A percentile compares a stretch with the other conserved stretches of the same genome.
These are phyloP conservation scores for Phytophthora multivora DNA, from an alignment of 352 stramenopile genomes.

Conservation along the genomic window DNA sequence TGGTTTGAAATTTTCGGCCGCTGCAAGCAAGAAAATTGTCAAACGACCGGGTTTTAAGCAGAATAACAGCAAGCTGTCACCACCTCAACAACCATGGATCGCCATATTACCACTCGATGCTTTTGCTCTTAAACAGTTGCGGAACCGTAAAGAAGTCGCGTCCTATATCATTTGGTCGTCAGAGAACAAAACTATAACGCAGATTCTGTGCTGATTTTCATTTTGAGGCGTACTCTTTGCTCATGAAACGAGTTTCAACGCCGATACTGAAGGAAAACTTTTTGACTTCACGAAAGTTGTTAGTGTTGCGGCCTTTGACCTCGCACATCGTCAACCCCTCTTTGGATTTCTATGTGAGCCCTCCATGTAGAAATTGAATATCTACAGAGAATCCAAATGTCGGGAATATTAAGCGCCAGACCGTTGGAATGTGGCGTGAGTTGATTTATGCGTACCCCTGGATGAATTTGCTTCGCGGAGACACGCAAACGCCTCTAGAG, in stretches of 20 bases:
- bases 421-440: not conserved
- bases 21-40: no score
- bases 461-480: conserved; percentile 42
- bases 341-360: conserved; percentile 70
- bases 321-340: conserved; percentile 69
- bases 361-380: conserved; percentile 73
- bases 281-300: conserved; percentile 55
- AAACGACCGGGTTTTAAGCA: no score
- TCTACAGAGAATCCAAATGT: conserved; percentile 14
- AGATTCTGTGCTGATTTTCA: conserved; percentile 5
- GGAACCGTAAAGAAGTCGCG: conserved; percentile 61
- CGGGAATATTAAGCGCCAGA: conserved; percentile 3
- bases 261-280: conserved; percentile 62
- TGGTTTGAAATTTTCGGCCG: no score
- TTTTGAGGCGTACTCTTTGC: conserved; percentile 54
- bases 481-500: conserved; percentile 51
- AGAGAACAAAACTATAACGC: not conserved
- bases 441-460: conserved; percentile 25
- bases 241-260: conserved; percentile 73
- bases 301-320: conserved; percentile 55
- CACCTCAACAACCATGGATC: conserved; percentile 50
- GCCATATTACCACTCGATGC: conserved; percentile 66
- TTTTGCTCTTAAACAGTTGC: conserved; percentile 65
- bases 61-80: not conserved
- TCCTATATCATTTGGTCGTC: conserved; percentile 29